Percentiles rank a stretch among this genome's conserved stretches.
phyloP scores from a whole-genome alignment of 2,329 filamentous ascomycete species.

The Diaporthe humulicola region DNA sequence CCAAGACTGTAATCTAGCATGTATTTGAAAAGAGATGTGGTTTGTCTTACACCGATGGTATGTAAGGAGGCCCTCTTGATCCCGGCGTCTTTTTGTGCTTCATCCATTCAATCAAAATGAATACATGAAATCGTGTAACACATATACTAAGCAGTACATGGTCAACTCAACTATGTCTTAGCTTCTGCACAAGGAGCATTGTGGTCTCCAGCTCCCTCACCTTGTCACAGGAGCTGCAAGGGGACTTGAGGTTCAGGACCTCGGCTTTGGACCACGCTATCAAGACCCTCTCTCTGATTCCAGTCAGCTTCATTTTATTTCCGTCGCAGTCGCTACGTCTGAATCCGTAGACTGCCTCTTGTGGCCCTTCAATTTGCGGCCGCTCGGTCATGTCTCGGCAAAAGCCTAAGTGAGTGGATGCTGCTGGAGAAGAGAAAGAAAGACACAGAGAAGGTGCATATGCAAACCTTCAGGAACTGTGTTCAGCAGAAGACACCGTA shows the following conservation, averaged over 20 bases:
- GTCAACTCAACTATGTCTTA: not conserved
- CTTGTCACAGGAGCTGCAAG: not conserved
- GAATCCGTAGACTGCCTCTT: too few species aligned
- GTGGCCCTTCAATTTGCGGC: not conserved
- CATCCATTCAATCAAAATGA: not conserved
- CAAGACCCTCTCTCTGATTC: not conserved
- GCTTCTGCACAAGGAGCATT: not conserved
- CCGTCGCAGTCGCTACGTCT: not conserved
- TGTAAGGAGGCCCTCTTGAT: not conserved
- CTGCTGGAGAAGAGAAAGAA: not conserved
- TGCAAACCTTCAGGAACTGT: not conserved
- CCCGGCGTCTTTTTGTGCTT: not conserved
- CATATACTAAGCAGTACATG: not conserved
- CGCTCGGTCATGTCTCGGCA: slow-evolving; percentile 7
- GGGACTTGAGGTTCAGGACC: not conserved
- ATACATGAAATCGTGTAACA: too few species aligned
- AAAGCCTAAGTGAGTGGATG: not conserved
- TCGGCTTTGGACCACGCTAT: not conserved
- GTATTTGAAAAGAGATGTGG: not conserved
- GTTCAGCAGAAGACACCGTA: not conserved
- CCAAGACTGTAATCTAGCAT: not conserved
- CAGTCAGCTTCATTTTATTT: not conserved
- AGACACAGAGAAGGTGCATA: not conserved
- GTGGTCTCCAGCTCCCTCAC: not conserved
- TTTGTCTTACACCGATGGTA: not conserved